phyloP scores from a whole-genome alignment of 1,139 yeast species.

The Yamadazyma jaroonii region DNA sequence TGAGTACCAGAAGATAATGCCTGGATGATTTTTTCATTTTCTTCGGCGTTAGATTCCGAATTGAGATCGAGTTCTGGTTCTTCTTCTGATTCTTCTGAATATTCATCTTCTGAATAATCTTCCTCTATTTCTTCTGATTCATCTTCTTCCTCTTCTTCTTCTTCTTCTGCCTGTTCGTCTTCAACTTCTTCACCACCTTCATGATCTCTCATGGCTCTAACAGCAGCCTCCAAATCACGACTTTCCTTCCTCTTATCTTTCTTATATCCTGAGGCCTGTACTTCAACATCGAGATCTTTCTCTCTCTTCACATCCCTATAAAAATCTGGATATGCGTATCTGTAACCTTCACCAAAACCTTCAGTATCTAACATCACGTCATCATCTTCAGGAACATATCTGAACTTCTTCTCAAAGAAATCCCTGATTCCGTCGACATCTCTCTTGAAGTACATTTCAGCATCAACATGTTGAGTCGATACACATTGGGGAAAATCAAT shows the following conservation, averaged over 20 bases:
- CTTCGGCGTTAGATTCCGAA: constrained; percentile 39
- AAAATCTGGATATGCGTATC: constrained; percentile 77
- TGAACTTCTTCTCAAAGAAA: constrained; percentile 77
- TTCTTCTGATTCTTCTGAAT: constrained; percentile 36
- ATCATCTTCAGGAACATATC: constrained; percentile 65
- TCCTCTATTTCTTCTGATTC: constrained; percentile 40
- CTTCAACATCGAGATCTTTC: constrained; percentile 72
- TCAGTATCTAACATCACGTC: constrained; percentile 69
- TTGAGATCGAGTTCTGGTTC: too few relatives aligned
- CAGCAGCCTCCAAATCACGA: constrained; percentile 73
- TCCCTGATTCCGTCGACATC: constrained; percentile 87
- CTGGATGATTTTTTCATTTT: constrained; percentile 69
- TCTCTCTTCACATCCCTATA: constrained; percentile 67
- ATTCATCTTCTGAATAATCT: constrained; percentile 27
- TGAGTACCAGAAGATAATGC: constrained; percentile 62
- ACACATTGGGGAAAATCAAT: constrained; percentile 99
- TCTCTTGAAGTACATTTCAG: constrained; percentile 81
- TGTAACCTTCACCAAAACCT: constrained; percentile 78
- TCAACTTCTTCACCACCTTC: constrained; percentile 27
- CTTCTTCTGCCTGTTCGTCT: constrained; percentile 28
- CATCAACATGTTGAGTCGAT: constrained; percentile 86
- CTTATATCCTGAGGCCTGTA: constrained; percentile 90
- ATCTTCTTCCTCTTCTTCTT: constrained; percentile 31
- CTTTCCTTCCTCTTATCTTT: constrained; percentile 51
- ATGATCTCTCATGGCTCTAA: constrained; percentile 56